Conservation (phyloP, 495 filamentous ascomycete genomes). For the Neurospora cerealis region DNA sequence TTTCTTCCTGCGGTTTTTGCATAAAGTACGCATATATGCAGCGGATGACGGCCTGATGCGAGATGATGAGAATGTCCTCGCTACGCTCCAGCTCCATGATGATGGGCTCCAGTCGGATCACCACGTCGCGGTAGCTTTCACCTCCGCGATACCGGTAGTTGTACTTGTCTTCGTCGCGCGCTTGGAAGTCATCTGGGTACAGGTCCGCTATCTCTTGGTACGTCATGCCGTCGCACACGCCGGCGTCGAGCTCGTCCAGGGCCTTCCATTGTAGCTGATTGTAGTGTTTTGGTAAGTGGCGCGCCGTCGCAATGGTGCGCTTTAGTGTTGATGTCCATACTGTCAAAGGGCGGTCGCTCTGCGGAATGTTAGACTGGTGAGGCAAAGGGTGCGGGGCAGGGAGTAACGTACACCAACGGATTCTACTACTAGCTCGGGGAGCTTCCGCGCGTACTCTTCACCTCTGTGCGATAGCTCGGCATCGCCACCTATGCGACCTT, state of each 20-base stretch:
- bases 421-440: slow-evolving; percentile 70
- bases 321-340: slow-evolving; percentile 96
- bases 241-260: slow-evolving; percentile 91
- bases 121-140: slow-evolving; percentile 94
- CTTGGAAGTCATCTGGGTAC: slow-evolving; percentile 90
- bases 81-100: slow-evolving; percentile 97
- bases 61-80: slow-evolving; percentile 96
- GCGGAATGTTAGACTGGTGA: slow-evolving; percentile 21
- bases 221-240: slow-evolving; percentile 92
- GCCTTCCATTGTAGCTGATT: slow-evolving; percentile 98
- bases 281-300: slow-evolving; percentile 63
- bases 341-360: slow-evolving; percentile 63
- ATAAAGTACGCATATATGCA: slow-evolving; percentile 99
- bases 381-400: neutral
- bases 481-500: slow-evolving; percentile 85
- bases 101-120: slow-evolving; percentile 94
- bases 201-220: slow-evolving; percentile 80
- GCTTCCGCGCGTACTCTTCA: slow-evolving; percentile 68
- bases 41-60: slow-evolving; percentile 89
- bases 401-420: slow-evolving; percentile 56
- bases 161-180: slow-evolving; percentile 94
- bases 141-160: slow-evolving; percentile 98
- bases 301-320: slow-evolving; percentile 85
- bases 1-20: slow-evolving; percentile 84
- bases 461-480: slow-evolving; percentile 78